Evolutionary conservation across 2,329 filamentous ascomycete species (phyloP), one percentile per base, ranked within the genome.

Genomic region (Aspergillus sp.): DNA sequence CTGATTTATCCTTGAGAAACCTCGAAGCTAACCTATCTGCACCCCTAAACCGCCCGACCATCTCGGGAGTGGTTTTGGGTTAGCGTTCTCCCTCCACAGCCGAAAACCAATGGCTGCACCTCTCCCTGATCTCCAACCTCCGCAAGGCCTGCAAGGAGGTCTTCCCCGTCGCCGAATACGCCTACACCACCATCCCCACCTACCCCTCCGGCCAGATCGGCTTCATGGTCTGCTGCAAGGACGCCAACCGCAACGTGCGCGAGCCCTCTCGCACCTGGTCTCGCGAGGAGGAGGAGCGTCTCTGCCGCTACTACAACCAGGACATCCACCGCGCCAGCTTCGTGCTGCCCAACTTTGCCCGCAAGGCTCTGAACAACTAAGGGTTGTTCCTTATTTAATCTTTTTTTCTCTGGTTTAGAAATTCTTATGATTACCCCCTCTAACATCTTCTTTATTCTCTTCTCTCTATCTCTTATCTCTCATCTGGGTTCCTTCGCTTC

Each of bases 161-260:
- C 79, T 99, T 99, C 89, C 93, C 95, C 66, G 91, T 91, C 64
- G 95, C 90, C 78, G 95, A 99, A 83, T 99, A 98, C 82, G 95
- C 91, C 71, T 99, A 97, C 87, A 98, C 80, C 74, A 98, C 94
- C 72, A 99, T 99, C 79, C 95, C 95, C 61, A 99, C 95, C 75
- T 99, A 99, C 85, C 95, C 95, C 67, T 96, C 92, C 58, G 95
- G 95, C 76, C 95, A 99, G 84, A 99, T 99, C 74, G 95, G 95
- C 76, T 99, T 99, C 89, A 97, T 99, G 93, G 91, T 99, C 75
- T 98, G 95, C 88, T 91, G 85, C 89, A 98, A 99, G 87, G 94
- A 98, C 76, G 82, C 87, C 76, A 87, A 80, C 75, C 87, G 88
- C 77, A 86, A 99, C 80, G 85, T 98, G 75, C 91, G 86, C 78